These are phyloP conservation scores for Gryganskiella cystojenkinii DNA, from an alignment of 192 early-diverging fungal genomes.

Conservation along the genomic window DNA sequence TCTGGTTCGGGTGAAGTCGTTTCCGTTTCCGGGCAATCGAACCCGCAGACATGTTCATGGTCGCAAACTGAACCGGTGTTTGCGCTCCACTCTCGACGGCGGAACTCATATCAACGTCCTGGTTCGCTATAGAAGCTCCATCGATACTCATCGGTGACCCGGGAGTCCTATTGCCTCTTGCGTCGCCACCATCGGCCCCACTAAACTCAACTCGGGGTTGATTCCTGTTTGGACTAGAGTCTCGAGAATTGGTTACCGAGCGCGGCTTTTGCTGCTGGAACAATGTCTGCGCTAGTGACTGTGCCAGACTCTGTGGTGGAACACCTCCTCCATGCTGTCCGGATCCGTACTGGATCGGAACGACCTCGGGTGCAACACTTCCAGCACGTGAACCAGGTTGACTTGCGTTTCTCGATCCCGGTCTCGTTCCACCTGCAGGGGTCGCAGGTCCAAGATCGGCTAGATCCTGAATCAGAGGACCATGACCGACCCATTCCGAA, in stretches of 20 bases:
- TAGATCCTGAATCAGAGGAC: constrained; percentile 43
- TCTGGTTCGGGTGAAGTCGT: constrained; percentile 35
- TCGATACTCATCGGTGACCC: constrained; percentile 32
- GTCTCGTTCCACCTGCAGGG: constrained; percentile 22
- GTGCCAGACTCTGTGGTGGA: constrained; percentile 39
- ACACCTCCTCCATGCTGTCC: constrained; percentile 13
- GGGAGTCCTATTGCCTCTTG: constrained; percentile 4
- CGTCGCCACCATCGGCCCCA: not conserved
- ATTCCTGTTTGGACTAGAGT: constrained; percentile 19
- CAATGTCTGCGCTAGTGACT: constrained; percentile 33
- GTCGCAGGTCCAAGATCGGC: constrained; percentile 26
- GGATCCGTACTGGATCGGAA: constrained; percentile 22
- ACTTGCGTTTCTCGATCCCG: constrained; percentile 30
- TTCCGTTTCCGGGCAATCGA: constrained; percentile 45
- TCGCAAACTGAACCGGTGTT: constrained; percentile 25
- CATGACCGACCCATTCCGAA: constrained; percentile 52
- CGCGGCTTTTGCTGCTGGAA: constrained; percentile 22
- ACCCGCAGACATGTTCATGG: constrained; percentile 36
- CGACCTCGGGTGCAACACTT: constrained; percentile 25
- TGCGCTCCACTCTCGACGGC: constrained; percentile 10
- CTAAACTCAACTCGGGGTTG: constrained; percentile 20
- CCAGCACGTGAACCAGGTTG: constrained; percentile 25
- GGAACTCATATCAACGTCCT: constrained; percentile 27
- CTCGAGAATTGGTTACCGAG: constrained; percentile 9
- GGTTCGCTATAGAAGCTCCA: not conserved